Evolutionary conservation across 2,329 filamentous ascomycete species (phyloP).

Genomic region (Leptographium galeiforme): DNA sequence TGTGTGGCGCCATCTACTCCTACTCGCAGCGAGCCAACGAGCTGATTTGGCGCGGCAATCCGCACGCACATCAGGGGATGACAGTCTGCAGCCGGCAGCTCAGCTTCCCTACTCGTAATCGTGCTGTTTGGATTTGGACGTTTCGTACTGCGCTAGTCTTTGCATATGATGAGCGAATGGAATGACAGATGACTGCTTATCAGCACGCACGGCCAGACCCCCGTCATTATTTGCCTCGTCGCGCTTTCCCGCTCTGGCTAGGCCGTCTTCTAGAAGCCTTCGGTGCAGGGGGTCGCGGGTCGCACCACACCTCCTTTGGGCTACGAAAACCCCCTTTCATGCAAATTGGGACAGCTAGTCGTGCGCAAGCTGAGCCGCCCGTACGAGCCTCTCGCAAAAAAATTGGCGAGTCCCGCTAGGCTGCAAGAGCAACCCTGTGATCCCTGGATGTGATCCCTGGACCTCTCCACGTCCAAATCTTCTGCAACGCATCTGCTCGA

Average conservation of each 20-base stretch:
- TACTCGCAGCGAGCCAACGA: too few species aligned
- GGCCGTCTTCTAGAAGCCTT: conserved; percentile 9
- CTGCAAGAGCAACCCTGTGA: neutral
- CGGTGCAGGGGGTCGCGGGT: neutral
- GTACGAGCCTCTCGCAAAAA: neutral
- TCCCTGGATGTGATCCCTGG: neutral
- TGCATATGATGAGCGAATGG: neutral
- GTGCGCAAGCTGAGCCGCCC: neutral
- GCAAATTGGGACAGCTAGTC: too few species aligned
- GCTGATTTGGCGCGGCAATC: too few species aligned
- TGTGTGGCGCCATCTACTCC: too few species aligned
- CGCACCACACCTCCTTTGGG: neutral
- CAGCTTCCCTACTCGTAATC: neutral
- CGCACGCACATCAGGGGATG: too few species aligned
- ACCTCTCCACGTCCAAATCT: neutral
- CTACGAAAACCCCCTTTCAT: too few species aligned
- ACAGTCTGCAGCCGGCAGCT: too few species aligned
- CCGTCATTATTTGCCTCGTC: conserved; percentile 5
- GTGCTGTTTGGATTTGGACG: neutral
- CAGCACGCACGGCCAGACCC: neutral
- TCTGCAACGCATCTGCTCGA: neutral
- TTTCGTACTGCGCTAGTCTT: too few species aligned
- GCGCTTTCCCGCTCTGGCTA: neutral
- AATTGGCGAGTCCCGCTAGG: neutral
- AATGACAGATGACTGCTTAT: neutral